Base-by-base conservation (phyloP, 2,329 filamentous ascomycete species). In the Curvularia sp. region DNA sequence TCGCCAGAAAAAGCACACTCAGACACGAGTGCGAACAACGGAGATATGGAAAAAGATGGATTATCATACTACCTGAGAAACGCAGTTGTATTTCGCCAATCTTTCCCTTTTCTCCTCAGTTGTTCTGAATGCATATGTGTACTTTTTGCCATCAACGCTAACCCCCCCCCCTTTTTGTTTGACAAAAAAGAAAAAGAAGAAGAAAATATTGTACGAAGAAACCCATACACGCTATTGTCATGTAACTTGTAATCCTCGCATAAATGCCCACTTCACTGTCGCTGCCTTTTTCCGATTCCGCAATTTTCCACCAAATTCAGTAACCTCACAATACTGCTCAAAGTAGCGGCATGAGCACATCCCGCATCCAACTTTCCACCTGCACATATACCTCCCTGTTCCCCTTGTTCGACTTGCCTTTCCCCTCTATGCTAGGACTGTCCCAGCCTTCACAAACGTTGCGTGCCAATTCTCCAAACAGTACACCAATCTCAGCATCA, bases 401-500 rank as follows among this genome's bases (percentile, higher is more conserved):
- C 43, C 60, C 18, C 73, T 4, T 43, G 41, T 54, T 66, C 23
- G 21, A 21, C 23, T 43, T 51, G 10, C 58, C 63, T 3, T 65
- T 64, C 12, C 32, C 56, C 12, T 51, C 13, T 1, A n/a, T 50
- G 27, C 10, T 61, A 42, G 53, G 50, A 8, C 25, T 23, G 32
- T 74, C 34, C 50, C 54, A 55, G 0, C 9, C 28, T 3, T 69
- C 47, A 57, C 60, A 27, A 69, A 70, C 28, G 25, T 39, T 21
- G 0, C 28, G 8, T 10, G 57, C 60, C 41, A 78, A 56, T 53
- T 77, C 68, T 32, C 50, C 23, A 32, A 73, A 72, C 34, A 74
- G 52, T 18, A 36, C 48, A 18, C 28, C 19, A 15, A 76, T 64
- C 7, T 67, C 69, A 13, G 48, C 41, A 5, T 73, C 70, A 5